Conservation (phyloP, 208 protist genomes). For the Wallacemonas sp. region DNA sequence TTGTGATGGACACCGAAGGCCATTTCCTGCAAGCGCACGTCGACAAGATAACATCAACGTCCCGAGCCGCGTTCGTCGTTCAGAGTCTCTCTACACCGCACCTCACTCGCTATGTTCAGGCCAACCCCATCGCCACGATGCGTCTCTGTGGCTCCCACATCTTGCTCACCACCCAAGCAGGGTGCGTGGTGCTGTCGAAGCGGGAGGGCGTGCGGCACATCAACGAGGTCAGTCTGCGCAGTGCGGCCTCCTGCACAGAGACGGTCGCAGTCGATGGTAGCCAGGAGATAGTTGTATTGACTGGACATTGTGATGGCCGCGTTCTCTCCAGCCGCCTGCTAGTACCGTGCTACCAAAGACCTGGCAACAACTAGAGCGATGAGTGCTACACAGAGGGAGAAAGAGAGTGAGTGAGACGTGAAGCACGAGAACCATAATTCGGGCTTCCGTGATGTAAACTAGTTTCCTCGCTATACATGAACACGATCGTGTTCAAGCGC, state of each 20-base stretch:
- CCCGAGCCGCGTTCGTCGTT: slow-evolving; percentile 39
- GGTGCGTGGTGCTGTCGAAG: slow-evolving; percentile 10
- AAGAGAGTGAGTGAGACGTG: no score
- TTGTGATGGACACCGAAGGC: slow-evolving; percentile 43
- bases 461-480: not conserved
- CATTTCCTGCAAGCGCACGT: slow-evolving; percentile 43
- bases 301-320: slow-evolving; percentile 25
- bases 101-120: slow-evolving; percentile 12
- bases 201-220: not conserved
- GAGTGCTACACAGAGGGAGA: no score
- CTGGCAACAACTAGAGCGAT: not conserved
- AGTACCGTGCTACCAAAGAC: slow-evolving; percentile 2
- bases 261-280: not conserved
- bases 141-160: not conserved
- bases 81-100: slow-evolving; percentile 23
- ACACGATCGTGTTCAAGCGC: no score
- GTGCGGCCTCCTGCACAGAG: slow-evolving; percentile 1
- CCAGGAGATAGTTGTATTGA: slow-evolving; percentile 29
- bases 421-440: no score
- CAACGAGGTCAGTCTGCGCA: slow-evolving; percentile 13
- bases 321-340: slow-evolving; percentile 25
- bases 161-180: not conserved
- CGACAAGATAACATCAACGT: slow-evolving; percentile 50
- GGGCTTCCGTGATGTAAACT: not conserved
- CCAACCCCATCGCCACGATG: not conserved